Evolutionary conservation across 371 early-diverging fungal genomes (phyloP), one percentile per base, ranked within the genome.

Genomic region (Mucor saturninus): DNA sequence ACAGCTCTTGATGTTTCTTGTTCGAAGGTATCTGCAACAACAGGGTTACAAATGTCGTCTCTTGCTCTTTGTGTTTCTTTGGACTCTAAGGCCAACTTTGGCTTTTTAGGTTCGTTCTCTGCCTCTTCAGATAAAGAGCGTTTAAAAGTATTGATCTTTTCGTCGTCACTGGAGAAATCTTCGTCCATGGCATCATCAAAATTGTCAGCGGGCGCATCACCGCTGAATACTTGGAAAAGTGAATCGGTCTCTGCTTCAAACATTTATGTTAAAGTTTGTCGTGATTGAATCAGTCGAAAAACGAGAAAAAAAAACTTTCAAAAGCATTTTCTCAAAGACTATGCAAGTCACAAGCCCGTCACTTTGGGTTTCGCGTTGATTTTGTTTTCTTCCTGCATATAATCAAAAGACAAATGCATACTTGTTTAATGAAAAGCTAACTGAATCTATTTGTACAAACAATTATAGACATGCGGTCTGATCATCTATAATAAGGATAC

Each of bases 21-120:
- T 62, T 89, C 93, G 67, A 92, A 91, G 14, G 86, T 84, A 69
- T 95, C 96, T 4, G 91, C 81, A 11, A 95, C 91, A 32, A 90
- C 84, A 4, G 92, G 87, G 55, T 63, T 53, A 29, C 56, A 54
- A 3, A 72, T 62, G 9, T 75, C 77, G 29, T 61, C 56, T 45
- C 60, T 43, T 54, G 40, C 58, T 53, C 11, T 61, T 46, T 65
- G 40, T 10, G 38, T 30, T 30, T 66, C 71, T n/a, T 52, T 45
- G 5, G 31, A 43, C 9, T 56, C 55, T 31, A 31, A 40, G 11
- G 46, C 48, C 11, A 59, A 14, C 30, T 56, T 59, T 55, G 46
- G 62, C 11, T 62, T 62, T 56, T 67, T 66, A 15, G 28, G 37
- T 50, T n/a, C 39, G 4, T 39, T 21, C 21, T 62, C 59, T 30